These are phyloP conservation scores for Pichia exigua DNA, from an alignment of 805 yeast genomes.

Conservation along the genomic window DNA sequence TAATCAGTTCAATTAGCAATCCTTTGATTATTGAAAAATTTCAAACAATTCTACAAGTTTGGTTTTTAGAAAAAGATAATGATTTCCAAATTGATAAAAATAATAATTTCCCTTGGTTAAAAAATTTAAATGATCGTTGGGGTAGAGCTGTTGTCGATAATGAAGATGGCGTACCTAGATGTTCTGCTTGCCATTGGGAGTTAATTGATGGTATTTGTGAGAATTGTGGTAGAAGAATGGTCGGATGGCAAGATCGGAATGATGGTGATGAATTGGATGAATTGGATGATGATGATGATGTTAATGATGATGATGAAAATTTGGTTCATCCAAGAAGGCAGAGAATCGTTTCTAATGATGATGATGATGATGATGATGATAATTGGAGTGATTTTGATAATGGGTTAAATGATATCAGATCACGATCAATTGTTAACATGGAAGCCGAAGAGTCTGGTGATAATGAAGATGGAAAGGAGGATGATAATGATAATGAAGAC, in stretches of 20 bases:
- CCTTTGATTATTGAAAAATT: background rate
- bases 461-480: slow-evolving; percentile 1
- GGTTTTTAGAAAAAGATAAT: slow-evolving; percentile 23
- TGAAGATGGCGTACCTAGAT: slow-evolving; percentile 67
- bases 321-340: background rate
- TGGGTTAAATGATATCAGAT: background rate
- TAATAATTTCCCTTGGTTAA: slow-evolving; percentile 33
- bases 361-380: slow-evolving; percentile 1
- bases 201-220: slow-evolving; percentile 58
- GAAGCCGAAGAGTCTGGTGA: slow-evolving; percentile 2
- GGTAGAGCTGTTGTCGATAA: slow-evolving; percentile 49
- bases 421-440: background rate
- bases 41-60: slow-evolving; percentile 14
- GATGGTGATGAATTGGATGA: slow-evolving; percentile 11
- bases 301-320: background rate
- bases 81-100: slow-evolving; percentile 35
- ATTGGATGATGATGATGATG: slow-evolving; percentile 9
- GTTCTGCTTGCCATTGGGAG: slow-evolving; percentile 78
- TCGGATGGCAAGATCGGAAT: slow-evolving; percentile 13
- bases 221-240: slow-evolving; percentile 55
- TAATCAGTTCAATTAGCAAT: background rate
- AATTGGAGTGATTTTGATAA: slow-evolving; percentile 11
- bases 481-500: slow-evolving; percentile 1
- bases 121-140: slow-evolving; percentile 39
- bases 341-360: slow-evolving; percentile 1